Base-by-base conservation (phyloP, 208 protist species). In the Crithidia thermophila region DNA sequence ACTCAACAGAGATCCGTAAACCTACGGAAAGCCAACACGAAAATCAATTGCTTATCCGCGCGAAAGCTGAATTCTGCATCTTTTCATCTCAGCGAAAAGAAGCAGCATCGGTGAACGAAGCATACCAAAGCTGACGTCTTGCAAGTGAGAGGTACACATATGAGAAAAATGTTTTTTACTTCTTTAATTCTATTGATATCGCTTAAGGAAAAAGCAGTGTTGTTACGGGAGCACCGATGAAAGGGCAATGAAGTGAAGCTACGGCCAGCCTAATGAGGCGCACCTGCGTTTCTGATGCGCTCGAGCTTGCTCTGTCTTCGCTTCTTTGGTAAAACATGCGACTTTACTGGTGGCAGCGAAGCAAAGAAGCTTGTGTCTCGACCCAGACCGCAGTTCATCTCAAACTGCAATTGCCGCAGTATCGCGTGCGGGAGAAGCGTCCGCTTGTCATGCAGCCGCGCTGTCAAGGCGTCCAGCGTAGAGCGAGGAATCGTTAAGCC, bases 221-320 rank as follows among this genome's bases (percentile, higher is more conserved):
- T 49, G 9, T 16, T 43, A n/a, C 39, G 10, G 10, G 39, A n/a
- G n/a, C n/a, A n/a, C n/a, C n/a, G n/a, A n/a, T n/a, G n/a, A n/a
- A n/a, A n/a, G n/a, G n/a, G n/a, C n/a, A n/a, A n/a, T n/a, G n/a
- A n/a, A n/a, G n/a, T n/a, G n/a, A n/a, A n/a, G n/a, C n/a, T n/a
- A n/a, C n/a, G n/a, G n/a, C n/a, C n/a, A n/a, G n/a, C n/a, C n/a
- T n/a, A n/a, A n/a, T n/a, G n/a, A 42, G 28, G 45, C 9, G 27
- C 21, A 16, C 21, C 4, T 47, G 55, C 45, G 21, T 42, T 47
- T 5, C 67, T 58, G 25, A 74, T 25, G 30, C 67, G 47, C 40
- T 67, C 67, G 4, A 74, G 43, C 39, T 74, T 74, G 46, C 67
- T 74, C 8, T 53, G 46, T 31, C 62, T 67, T 9, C 59, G 67